Evolutionary conservation across 225 moss, liverwort and hornwort genomes (phyloP).

Genomic region (Thuidium tamariscinum): DNA sequence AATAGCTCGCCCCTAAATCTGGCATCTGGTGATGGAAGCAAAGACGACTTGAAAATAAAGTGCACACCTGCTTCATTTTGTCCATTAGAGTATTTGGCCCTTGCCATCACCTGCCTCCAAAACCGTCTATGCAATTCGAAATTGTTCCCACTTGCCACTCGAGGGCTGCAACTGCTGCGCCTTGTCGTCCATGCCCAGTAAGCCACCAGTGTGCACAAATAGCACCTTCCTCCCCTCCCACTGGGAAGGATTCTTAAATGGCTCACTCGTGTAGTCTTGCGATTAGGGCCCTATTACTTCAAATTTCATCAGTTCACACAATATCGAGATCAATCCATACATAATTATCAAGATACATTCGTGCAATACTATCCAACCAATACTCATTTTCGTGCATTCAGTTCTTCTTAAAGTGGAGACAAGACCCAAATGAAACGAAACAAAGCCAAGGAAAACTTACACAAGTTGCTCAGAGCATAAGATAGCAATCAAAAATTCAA

Average conservation of each 20-base stretch:
- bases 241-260: neutral
- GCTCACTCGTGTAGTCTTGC: neutral
- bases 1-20: neutral
- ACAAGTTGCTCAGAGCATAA: no score
- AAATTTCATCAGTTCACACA: neutral
- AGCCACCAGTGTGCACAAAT: no score
- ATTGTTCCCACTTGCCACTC: constrained; percentile 59
- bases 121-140: constrained; percentile 21
- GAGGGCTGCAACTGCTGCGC: constrained; percentile 69
- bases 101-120: constrained; percentile 14
- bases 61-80: neutral
- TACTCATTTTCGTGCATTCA: no score
- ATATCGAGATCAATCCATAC: neutral
- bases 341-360: neutral
- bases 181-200: constrained; percentile 29
- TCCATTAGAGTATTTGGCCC: constrained; percentile 36
- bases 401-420: neutral
- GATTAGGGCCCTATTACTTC: no score
- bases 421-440: no score
- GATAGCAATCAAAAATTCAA: no score
- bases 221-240: no score
- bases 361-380: neutral
- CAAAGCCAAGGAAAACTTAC: no score
- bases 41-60: neutral
- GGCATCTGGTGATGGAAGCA: neutral